These are phyloP conservation scores for Ophiostoma montium DNA, from an alignment of 2,329 filamentous ascomycete genomes.

Conservation along the genomic window DNA sequence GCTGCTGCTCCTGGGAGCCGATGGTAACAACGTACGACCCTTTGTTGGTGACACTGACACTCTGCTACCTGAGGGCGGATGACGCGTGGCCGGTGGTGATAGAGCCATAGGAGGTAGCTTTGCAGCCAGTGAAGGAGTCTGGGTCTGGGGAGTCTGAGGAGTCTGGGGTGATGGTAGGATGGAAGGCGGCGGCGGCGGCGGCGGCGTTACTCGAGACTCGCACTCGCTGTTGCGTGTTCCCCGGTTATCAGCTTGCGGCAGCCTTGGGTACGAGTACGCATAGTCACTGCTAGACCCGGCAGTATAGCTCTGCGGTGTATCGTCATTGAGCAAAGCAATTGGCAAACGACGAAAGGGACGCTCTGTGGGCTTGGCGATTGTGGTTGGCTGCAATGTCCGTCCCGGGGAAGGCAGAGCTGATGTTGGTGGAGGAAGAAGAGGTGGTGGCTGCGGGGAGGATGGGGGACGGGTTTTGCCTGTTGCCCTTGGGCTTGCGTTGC, in stretches of 20 bases:
- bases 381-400: not conserved
- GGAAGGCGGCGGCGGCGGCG: not conserved
- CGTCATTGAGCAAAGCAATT: not conserved
- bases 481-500: slow-evolving; percentile 4
- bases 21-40: not conserved
- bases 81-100: not conserved
- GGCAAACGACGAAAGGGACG: not conserved
- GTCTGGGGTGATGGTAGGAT: not conserved
- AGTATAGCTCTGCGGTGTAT: slow-evolving; percentile 18
- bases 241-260: not conserved
- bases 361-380: not conserved
- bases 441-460: not conserved
- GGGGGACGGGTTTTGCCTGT: slow-evolving; percentile 3
- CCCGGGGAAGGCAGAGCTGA: not conserved
- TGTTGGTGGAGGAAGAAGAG: not conserved
- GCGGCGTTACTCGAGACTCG: not conserved
- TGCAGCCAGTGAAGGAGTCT: not conserved
- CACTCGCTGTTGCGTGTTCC: not conserved
- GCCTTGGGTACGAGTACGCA: not conserved
- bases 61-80: not conserved
- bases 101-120: not conserved
- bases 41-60: not conserved
- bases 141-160: not conserved
- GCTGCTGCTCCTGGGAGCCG: not conserved
- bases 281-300: slow-evolving; percentile 14